Conservation (phyloP, 1,284 basidiomycete species). For the Tausonia pullulans region DNA sequence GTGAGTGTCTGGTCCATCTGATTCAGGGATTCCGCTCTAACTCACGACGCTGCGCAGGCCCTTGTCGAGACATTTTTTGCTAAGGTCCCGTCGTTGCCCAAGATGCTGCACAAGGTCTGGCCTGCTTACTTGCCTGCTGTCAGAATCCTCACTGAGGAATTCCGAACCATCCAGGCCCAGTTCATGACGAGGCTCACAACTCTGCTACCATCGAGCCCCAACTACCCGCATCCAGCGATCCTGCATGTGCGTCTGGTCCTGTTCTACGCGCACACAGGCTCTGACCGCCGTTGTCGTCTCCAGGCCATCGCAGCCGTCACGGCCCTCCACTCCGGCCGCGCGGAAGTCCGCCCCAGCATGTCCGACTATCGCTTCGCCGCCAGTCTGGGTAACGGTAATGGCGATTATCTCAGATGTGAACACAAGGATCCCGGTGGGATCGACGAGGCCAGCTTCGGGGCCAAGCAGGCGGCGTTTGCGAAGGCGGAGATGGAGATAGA, state of each 20-base stretch:
- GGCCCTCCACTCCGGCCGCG: slow-evolving; percentile 1
- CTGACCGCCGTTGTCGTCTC: too few species aligned
- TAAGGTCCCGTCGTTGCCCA: neutral
- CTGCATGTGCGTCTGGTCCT: slow-evolving; percentile 1
- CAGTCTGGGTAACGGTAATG: too few species aligned
- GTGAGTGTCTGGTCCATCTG: too few species aligned
- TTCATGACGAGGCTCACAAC: slow-evolving; percentile 2
- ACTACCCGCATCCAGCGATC: slow-evolving; percentile 4
- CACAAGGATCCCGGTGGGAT: slow-evolving; percentile 1
- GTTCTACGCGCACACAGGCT: neutral
- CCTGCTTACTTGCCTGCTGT: too few species aligned
- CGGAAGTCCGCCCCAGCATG: neutral
- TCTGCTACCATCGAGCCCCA: neutral
- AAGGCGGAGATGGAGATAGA: slow-evolving; percentile 2
- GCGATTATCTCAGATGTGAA: neutral
- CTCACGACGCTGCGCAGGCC: too few species aligned
- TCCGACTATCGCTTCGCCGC: too few species aligned
- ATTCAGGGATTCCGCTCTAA: too few species aligned
- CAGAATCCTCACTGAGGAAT: too few species aligned
- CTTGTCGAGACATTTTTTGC: slow-evolving; percentile 14
- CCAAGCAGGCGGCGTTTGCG: slow-evolving; percentile 4
- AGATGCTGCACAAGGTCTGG: slow-evolving; percentile 7
- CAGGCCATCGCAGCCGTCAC: slow-evolving; percentile 6
- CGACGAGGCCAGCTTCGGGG: slow-evolving; percentile 7
- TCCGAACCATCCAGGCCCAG: neutral